Conservation (phyloP, 768 basidiomycete genomes). For the Lactifluus piperatus region DNA sequence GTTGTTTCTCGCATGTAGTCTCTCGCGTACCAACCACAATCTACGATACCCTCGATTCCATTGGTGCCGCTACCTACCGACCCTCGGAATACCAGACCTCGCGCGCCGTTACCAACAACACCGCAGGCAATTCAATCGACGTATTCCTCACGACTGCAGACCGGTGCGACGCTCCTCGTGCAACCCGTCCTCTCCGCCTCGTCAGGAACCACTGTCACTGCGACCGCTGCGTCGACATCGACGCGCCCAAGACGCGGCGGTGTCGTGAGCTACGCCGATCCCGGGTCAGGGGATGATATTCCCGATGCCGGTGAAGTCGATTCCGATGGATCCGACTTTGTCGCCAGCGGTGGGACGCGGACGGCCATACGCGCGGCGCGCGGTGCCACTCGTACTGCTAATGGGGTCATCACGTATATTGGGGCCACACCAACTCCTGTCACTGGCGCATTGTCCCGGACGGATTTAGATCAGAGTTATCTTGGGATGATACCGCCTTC, state of each 20-base stretch:
- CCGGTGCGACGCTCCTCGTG: constrained; percentile 82
- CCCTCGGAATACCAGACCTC: constrained; percentile 1
- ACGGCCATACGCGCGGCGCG: constrained; percentile 37
- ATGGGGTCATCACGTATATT: constrained; percentile 47
- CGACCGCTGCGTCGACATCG: constrained; percentile 33
- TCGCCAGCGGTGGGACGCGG: constrained; percentile 53
- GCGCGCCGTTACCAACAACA: constrained; percentile 38
- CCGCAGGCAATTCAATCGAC: constrained; percentile 72
- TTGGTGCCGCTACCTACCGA: constrained; percentile 41
- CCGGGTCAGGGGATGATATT: constrained; percentile 73
- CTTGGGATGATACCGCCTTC: constrained; percentile 79
- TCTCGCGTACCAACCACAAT: constrained; percentile 21
- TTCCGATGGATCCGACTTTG: constrained; percentile 77
- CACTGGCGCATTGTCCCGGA: constrained; percentile 23
- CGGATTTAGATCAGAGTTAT: constrained; percentile 80
- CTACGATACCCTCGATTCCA: constrained; percentile 23
- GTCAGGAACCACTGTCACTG: constrained; percentile 27
- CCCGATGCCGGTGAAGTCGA: constrained; percentile 77
- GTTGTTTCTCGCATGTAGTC: constrained; percentile 31
- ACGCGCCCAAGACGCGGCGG: constrained; percentile 44
- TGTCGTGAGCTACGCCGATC: constrained; percentile 82
- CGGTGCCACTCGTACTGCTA: not conserved
- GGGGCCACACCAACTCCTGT: constrained; percentile 28
- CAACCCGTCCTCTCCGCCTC: constrained; percentile 62
- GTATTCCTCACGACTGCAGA: constrained; percentile 84